These are phyloP conservation scores for Fraxinus cuspidata DNA, from an alignment of 257 asterid genomes.

Conservation along the genomic window DNA sequence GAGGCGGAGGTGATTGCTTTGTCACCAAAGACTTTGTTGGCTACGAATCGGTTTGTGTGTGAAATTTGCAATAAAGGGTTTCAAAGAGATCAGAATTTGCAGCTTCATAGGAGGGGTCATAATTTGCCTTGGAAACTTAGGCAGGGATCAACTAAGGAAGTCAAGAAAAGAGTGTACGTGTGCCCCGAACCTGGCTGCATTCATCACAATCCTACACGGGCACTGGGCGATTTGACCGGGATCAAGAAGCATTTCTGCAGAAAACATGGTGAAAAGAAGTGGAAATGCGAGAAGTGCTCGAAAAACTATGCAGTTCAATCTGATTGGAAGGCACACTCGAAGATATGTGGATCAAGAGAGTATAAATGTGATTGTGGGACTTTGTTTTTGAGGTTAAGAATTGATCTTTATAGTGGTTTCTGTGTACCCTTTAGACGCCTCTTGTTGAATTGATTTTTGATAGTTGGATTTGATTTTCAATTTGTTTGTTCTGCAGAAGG, in stretches of 20 bases:
- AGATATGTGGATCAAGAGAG: conserved; percentile 60
- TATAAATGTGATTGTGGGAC: conserved; percentile 63
- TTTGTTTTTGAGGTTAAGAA: conserved; percentile 45
- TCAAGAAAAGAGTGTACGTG: conserved; percentile 49
- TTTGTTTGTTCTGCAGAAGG: conserved; percentile 41
- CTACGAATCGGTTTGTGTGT: conserved; percentile 57
- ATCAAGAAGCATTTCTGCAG: conserved; percentile 59
- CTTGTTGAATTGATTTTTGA: background rate
- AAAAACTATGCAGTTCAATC: conserved; percentile 58
- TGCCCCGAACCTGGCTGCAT: conserved; percentile 53
- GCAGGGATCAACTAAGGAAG: conserved; percentile 45
- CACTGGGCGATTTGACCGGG: conserved; percentile 59
- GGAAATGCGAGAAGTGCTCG: conserved; percentile 56
- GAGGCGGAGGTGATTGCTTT: conserved; percentile 56
- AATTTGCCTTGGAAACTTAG: conserved; percentile 59
- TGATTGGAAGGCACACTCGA: conserved; percentile 55
- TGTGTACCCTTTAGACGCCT: background rate
- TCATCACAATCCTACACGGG: conserved; percentile 51
- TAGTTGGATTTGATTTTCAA: background rate
- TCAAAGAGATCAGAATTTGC: conserved; percentile 63
- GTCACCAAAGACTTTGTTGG: conserved; percentile 48
- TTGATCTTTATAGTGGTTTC: background rate
- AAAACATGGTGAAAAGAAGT: conserved; percentile 59
- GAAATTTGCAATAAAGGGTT: conserved; percentile 62
- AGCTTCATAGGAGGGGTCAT: conserved; percentile 62